A percentile compares a stretch with the other conserved stretches of the same genome.
phyloP scores from a whole-genome alignment of 805 yeast genomes.

The Candida suzukii region DNA sequence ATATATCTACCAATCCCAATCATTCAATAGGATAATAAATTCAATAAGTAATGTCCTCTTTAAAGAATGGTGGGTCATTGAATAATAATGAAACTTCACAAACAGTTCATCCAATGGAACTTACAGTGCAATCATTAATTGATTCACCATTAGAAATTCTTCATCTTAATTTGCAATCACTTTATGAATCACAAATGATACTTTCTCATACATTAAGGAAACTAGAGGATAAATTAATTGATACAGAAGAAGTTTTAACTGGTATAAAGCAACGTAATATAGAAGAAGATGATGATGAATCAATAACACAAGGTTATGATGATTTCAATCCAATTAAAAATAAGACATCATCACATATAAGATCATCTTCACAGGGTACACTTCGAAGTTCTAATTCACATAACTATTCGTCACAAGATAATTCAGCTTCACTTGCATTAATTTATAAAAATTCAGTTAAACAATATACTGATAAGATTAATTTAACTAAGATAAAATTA shows the following conservation, averaged over 20 bases:
- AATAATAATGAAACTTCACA: too few species aligned
- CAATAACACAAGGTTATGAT: not conserved
- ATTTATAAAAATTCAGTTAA: not conserved
- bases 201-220: constrained; percentile 40
- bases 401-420: too few species aligned
- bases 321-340: too few species aligned
- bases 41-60: too few species aligned
- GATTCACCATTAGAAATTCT: constrained; percentile 48
- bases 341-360: not conserved
- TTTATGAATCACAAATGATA: constrained; percentile 52
- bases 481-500: constrained; percentile 17
- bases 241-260: constrained; percentile 7
- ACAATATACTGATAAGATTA: constrained; percentile 13
- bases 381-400: not conserved
- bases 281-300: not conserved
- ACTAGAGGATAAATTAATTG: constrained; percentile 23
- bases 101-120: constrained; percentile 56
- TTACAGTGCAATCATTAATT: constrained; percentile 48
- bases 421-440: not conserved
- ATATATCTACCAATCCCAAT: too few species aligned
- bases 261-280: not conserved
- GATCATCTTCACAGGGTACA: not conserved
- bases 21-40: too few species aligned
- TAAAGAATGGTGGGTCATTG: too few species aligned
- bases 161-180: constrained; percentile 40